Conservation (phyloP, 345 rosid genomes). For the Gossypium longicalyx region DNA sequence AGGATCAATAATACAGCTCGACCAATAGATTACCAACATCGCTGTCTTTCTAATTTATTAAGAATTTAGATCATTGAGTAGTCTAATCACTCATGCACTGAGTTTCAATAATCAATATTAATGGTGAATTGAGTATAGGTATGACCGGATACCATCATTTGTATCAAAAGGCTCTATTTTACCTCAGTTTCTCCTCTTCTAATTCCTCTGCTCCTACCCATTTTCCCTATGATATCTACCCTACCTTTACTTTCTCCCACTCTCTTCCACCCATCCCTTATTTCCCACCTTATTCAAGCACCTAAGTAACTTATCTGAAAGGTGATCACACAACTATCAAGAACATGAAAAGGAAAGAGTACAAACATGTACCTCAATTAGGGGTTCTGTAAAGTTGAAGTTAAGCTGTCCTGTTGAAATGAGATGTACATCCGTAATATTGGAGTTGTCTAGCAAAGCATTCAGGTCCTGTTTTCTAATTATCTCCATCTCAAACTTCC, state of each 20-base stretch:
- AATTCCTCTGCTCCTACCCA: background rate
- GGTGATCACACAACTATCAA: background rate
- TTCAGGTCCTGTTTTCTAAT: constrained; percentile 46
- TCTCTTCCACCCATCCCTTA: background rate
- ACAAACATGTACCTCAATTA: constrained; percentile 60
- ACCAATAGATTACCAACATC: background rate
- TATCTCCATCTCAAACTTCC: constrained; percentile 61
- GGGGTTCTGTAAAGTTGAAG: constrained; percentile 70
- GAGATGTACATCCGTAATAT: constrained; percentile 56
- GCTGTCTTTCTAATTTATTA: too few species aligned
- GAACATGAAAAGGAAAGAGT: background rate
- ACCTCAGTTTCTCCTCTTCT: background rate
- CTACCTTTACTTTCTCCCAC: background rate
- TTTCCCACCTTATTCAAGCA: background rate
- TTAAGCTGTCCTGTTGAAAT: constrained; percentile 64
- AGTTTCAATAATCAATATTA: constrained; percentile 1
- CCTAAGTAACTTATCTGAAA: background rate
- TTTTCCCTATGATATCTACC: background rate
- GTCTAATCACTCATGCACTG: background rate
- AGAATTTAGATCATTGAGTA: too few species aligned
- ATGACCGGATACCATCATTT: background rate
- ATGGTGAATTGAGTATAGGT: background rate
- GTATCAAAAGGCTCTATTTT: background rate
- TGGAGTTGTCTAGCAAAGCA: constrained; percentile 46
- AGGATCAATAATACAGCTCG: background rate